These are phyloP conservation scores for Cladosporium austrohemisphaericum DNA, from an alignment of 2,329 filamentous ascomycete species.

Conservation along the genomic window DNA sequence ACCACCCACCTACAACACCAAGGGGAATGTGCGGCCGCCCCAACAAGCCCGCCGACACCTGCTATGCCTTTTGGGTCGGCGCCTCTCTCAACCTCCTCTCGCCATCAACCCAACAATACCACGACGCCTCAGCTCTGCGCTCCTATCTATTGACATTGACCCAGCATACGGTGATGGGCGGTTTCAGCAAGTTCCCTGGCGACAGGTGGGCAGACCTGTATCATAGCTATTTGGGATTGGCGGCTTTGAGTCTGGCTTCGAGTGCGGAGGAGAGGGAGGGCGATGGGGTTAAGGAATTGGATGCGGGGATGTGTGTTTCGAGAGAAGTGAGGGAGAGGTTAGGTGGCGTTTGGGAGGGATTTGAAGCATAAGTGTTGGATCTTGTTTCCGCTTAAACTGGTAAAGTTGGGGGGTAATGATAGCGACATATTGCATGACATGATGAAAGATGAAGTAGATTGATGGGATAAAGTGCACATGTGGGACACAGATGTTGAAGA, in stretches of 20 bases:
- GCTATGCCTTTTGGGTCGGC: constrained; percentile 89
- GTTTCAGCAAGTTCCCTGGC: constrained; percentile 45
- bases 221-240: constrained; percentile 84
- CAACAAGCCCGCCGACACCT: constrained; percentile 92
- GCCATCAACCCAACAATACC: constrained; percentile 19
- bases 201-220: constrained; percentile 62
- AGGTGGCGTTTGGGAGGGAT: not conserved
- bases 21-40: constrained; percentile 79
- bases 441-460: too few species aligned
- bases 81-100: constrained; percentile 49
- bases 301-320: constrained; percentile 74
- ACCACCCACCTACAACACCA: constrained; percentile 42
- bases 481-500: too few species aligned
- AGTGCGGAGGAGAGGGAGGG: constrained; percentile 54
- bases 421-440: too few species aligned
- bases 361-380: too few species aligned
- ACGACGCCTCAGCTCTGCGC: constrained; percentile 34
- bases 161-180: constrained; percentile 68
- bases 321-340: constrained; percentile 43
- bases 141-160: constrained; percentile 79
- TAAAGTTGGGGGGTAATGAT: too few species aligned
- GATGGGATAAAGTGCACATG: too few species aligned
- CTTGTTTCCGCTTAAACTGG: too few species aligned
- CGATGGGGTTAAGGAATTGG: constrained; percentile 62
- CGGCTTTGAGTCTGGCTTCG: constrained; percentile 63